A percentile compares a stretch with the other conserved stretches of the same genome.
phyloP scores from a whole-genome alignment of 805 yeast species.

The Yamadazyma tumulicola region DNA sequence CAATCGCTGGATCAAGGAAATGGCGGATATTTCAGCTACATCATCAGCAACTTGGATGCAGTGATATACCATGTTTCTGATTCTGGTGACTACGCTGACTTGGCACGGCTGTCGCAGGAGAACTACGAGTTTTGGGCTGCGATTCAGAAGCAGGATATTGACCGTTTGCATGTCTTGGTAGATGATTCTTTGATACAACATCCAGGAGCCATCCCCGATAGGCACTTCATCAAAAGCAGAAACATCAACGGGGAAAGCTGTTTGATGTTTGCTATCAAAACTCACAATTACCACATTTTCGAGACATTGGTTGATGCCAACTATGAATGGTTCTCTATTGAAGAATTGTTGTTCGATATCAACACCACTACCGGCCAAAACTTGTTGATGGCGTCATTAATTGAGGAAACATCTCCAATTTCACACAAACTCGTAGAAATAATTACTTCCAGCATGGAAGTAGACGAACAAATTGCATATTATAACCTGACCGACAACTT shows the following conservation, averaged over 20 bases:
- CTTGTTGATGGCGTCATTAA: slow-evolving; percentile 60
- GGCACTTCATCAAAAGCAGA: slow-evolving; percentile 22
- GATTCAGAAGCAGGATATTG: slow-evolving; percentile 32
- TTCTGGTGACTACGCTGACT: slow-evolving; percentile 16
- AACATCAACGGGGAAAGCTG: slow-evolving; percentile 64
- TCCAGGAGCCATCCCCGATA: slow-evolving; percentile 14
- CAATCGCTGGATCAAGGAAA: slow-evolving; percentile 29
- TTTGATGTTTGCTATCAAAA: slow-evolving; percentile 57
- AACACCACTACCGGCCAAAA: slow-evolving; percentile 50
- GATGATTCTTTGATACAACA: slow-evolving; percentile 8
- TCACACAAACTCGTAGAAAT: slow-evolving; percentile 42
- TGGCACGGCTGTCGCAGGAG: slow-evolving; percentile 39
- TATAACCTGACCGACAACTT: slow-evolving; percentile 48
- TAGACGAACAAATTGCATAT: slow-evolving; percentile 46
- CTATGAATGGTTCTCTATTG: slow-evolving; percentile 53
- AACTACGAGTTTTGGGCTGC: slow-evolving; percentile 56
- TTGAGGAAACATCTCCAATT: slow-evolving; percentile 46
- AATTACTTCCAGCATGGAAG: slow-evolving; percentile 39
- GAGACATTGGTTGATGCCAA: slow-evolving; percentile 41
- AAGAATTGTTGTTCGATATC: slow-evolving; percentile 64
- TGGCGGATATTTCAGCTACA: slow-evolving; percentile 71
- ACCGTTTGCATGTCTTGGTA: slow-evolving; percentile 14
- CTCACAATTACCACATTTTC: slow-evolving; percentile 45
- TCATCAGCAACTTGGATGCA: slow-evolving; percentile 80
- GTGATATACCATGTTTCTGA: slow-evolving; percentile 59